phyloP scores from a whole-genome alignment of 1,139 yeast species.

The Lizanozyma gosingica region DNA sequence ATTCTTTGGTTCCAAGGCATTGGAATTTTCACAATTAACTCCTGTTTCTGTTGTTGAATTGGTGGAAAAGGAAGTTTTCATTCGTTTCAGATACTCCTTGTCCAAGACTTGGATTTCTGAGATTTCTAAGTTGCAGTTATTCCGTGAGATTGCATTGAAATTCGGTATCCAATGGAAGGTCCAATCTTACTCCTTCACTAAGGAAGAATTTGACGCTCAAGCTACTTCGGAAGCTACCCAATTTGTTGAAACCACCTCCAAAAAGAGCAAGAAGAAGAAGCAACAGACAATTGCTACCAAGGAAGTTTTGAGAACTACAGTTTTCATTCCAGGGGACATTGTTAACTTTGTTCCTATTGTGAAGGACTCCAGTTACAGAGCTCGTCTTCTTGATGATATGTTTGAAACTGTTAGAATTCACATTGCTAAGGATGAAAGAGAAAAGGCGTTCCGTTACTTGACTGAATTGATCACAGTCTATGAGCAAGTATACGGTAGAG shows the following conservation, averaged over 20 bases:
- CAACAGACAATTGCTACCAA: slow-evolving; percentile 16
- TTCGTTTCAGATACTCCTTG: slow-evolving; percentile 56
- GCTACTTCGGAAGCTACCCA: slow-evolving; percentile 11
- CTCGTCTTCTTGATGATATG: slow-evolving; percentile 68
- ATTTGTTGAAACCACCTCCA: slow-evolving; percentile 8
- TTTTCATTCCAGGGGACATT: slow-evolving; percentile 57
- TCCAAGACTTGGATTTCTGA: slow-evolving; percentile 37
- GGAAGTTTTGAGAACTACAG: slow-evolving; percentile 18
- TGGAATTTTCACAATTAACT: slow-evolving; percentile 37
- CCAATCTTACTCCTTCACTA: slow-evolving; percentile 42
- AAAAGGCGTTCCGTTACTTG: slow-evolving; percentile 48
- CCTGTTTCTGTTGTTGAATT: slow-evolving; percentile 33
- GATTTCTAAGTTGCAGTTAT: slow-evolving; percentile 36
- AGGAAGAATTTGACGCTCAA: slow-evolving; percentile 32
- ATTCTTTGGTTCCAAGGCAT: slow-evolving; percentile 9
- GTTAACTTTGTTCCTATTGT: slow-evolving; percentile 62
- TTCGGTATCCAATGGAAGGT: slow-evolving; percentile 83
- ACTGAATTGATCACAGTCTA: slow-evolving; percentile 63
- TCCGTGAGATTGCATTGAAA: slow-evolving; percentile 67
- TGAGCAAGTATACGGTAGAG: slow-evolving; percentile 77
- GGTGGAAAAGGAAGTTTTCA: slow-evolving; percentile 42
- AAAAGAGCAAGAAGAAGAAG: slow-evolving; percentile 25
- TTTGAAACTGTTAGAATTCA: slow-evolving; percentile 61
- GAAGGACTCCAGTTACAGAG: slow-evolving; percentile 60
- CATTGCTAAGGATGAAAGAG: slow-evolving; percentile 32